Conservation (phyloP, 768 basidiomycete species). For the Pleurotus tuoliensis region DNA sequence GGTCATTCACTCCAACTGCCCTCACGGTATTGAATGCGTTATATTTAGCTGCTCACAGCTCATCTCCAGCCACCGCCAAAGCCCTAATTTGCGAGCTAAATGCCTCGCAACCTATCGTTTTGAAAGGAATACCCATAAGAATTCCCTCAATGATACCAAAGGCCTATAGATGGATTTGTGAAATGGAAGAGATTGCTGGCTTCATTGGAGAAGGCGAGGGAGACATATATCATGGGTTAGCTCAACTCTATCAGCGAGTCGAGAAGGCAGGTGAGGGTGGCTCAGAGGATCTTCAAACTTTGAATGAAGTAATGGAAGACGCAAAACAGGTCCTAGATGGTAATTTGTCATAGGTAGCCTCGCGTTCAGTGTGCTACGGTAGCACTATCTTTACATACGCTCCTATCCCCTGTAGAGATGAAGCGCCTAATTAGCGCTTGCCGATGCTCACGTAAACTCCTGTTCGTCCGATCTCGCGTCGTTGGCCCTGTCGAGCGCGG, state of each 20-base stretch:
- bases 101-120: conserved; percentile 39
- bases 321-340: conserved; percentile 27
- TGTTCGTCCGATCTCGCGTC: too few relatives aligned
- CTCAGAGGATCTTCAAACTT: conserved; percentile 32
- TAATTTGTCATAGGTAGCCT: too few relatives aligned
- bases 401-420: too few relatives aligned
- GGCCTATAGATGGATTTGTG: conserved; percentile 58
- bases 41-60: conserved; percentile 44
- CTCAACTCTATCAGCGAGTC: conserved; percentile 41
- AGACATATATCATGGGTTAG: conserved; percentile 44
- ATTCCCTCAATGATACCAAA: conserved; percentile 56
- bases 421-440: too few relatives aligned
- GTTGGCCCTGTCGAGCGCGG: too few relatives aligned
- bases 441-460: too few relatives aligned
- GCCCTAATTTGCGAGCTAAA: conserved; percentile 49
- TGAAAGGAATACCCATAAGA: conserved; percentile 32
- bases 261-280: conserved; percentile 32
- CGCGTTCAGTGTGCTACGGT: too few relatives aligned
- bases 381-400: too few relatives aligned
- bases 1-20: background rate
- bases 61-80: conserved; percentile 59
- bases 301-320: conserved; percentile 42
- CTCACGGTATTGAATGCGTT: background rate
- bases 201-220: conserved; percentile 47
- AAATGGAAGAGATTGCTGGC: conserved; percentile 60